phyloP scores from a whole-genome alignment of 768 basidiomycete species.

The Boletus tylopilopsis region DNA sequence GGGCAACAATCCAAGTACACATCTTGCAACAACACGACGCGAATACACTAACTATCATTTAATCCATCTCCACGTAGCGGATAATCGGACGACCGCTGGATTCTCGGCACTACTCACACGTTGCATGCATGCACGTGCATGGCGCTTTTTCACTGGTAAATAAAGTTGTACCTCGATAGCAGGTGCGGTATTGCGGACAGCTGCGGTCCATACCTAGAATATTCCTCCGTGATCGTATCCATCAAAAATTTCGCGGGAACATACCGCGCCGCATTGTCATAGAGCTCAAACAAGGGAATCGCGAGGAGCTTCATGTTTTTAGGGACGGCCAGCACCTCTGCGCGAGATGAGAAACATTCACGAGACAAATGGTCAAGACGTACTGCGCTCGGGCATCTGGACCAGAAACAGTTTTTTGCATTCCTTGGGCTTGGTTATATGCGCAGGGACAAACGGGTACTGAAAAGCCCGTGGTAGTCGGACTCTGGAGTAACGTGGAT shows the following conservation, averaged over 20 bases:
- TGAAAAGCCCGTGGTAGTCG: constrained; percentile 27
- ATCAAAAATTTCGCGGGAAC: constrained; percentile 6
- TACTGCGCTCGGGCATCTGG: constrained; percentile 92
- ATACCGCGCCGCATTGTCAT: constrained; percentile 91
- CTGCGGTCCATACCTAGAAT: constrained; percentile 84
- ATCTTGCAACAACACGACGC: constrained; percentile 7
- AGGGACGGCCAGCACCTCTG: constrained; percentile 94
- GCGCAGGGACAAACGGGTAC: constrained; percentile 94
- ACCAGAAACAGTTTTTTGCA: constrained; percentile 95
- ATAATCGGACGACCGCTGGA: no score
- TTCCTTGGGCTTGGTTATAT: constrained; percentile 97
- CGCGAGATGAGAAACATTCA: background rate
- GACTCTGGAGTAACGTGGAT: background rate
- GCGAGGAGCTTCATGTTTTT: constrained; percentile 99
- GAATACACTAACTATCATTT: no score
- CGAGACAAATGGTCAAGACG: constrained; percentile 27
- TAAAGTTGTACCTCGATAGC: constrained; percentile 82
- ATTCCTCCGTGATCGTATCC: constrained; percentile 1
- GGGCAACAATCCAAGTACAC: background rate
- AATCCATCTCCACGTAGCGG: no score
- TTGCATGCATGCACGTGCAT: background rate
- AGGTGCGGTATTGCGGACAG: constrained; percentile 92
- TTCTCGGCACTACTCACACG: background rate
- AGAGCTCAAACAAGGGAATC: constrained; percentile 94
- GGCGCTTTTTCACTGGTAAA: constrained; percentile 51